These are phyloP conservation scores for Clitoria ternatea DNA, from an alignment of 306 rosid species.

Conservation along the genomic window DNA sequence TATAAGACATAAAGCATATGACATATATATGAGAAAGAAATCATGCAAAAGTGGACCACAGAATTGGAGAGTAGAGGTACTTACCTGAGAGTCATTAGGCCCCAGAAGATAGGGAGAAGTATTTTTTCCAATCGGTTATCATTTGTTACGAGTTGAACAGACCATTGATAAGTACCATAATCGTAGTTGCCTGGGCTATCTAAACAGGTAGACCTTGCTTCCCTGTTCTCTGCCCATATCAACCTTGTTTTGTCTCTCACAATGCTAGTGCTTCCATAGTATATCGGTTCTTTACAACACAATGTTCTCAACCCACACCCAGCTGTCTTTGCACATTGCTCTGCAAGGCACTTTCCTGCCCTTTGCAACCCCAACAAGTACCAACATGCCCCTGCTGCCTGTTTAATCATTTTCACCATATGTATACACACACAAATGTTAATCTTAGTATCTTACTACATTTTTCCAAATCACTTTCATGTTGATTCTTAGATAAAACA, in stretches of 20 bases:
- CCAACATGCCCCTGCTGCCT: constrained; percentile 99
- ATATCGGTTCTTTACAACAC: constrained; percentile 62
- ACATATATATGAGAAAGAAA: no score
- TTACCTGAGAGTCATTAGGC: constrained; percentile 94
- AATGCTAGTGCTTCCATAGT: constrained; percentile 46
- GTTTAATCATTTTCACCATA: no score
- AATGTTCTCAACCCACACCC: constrained; percentile 51
- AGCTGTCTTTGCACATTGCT: constrained; percentile 47
- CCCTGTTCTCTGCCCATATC: constrained; percentile 63
- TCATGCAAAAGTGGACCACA: neutral
- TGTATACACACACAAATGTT: no score
- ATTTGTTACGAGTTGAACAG: constrained; percentile 77
- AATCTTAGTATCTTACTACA: no score
- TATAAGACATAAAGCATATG: neutral
- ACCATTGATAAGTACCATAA: constrained; percentile 82
- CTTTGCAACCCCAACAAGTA: constrained; percentile 86
- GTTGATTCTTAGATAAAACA: no score
- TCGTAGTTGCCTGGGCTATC: constrained; percentile 49
- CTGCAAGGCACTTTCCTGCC: constrained; percentile 62
- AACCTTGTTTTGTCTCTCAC: constrained; percentile 48
- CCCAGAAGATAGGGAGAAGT: constrained; percentile 90
- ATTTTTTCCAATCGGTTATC: constrained; percentile 76
- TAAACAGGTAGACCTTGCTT: constrained; percentile 63
- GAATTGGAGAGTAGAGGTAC: neutral
- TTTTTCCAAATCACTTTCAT: no score